These are phyloP conservation scores for Diaporthe batatas DNA, from an alignment of 2,329 filamentous ascomycete genomes.

Conservation along the genomic window DNA sequence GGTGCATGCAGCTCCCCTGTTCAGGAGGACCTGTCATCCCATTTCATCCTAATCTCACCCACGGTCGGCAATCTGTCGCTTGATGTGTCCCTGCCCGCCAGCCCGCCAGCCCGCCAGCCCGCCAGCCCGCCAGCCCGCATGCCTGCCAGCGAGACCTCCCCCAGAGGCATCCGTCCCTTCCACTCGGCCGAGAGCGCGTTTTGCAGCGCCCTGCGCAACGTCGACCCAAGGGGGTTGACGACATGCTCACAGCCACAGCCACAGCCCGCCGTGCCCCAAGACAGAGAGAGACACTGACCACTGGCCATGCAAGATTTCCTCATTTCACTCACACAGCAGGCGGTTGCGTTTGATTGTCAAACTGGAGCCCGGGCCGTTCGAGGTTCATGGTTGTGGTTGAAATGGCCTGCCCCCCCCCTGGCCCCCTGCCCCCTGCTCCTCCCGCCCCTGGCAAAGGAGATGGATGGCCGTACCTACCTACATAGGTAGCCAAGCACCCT, in stretches of 20 bases:
- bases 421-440: neutral
- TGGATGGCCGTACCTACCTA: too few relatives aligned
- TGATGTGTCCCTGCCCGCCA: neutral
- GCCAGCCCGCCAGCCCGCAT: too few relatives aligned
- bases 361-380: slow-evolving; percentile 33
- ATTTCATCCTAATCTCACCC: slow-evolving; percentile 5
- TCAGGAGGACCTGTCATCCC: slow-evolving; percentile 2
- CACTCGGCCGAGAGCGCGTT: slow-evolving; percentile 22
- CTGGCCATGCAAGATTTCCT: slow-evolving; percentile 14
- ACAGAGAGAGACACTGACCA: neutral
- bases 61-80: slow-evolving; percentile 32
- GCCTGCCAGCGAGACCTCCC: too few relatives aligned
- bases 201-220: slow-evolving; percentile 11
- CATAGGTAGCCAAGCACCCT: too few relatives aligned
- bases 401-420: neutral
- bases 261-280: neutral
- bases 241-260: too few relatives aligned
- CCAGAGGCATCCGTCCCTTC: neutral
- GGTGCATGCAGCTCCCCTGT: neutral
- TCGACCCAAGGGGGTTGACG: neutral
- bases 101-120: too few relatives aligned
- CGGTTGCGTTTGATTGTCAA: slow-evolving; percentile 36
- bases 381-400: slow-evolving; percentile 11
- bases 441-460: slow-evolving; percentile 10
- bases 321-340: slow-evolving; percentile 18